Conservation (phyloP, 495 filamentous ascomycete genomes). For the Penicillium mononematosum region DNA sequence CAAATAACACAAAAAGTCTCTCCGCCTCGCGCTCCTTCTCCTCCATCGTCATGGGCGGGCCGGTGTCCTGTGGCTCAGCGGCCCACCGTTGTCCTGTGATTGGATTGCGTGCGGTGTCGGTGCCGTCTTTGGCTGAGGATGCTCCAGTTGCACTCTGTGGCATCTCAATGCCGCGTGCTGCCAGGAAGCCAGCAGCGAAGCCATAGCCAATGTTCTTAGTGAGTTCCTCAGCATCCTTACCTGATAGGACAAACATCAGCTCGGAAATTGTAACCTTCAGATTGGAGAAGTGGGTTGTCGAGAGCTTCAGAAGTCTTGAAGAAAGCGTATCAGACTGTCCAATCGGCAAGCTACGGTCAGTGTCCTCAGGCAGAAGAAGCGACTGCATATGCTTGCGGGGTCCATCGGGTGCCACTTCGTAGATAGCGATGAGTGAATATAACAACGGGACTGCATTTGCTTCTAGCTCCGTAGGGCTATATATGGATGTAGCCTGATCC, state of each 20-base stretch:
- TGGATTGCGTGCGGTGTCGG: constrained; percentile 63
- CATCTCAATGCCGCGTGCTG: constrained; percentile 74
- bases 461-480: constrained; percentile 67
- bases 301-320: constrained; percentile 75
- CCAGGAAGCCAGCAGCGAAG: constrained; percentile 84
- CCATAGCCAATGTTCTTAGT: constrained; percentile 88
- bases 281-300: constrained; percentile 68
- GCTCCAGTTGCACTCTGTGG: constrained; percentile 65
- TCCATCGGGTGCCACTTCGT: constrained; percentile 66
- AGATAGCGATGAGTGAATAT: constrained; percentile 66
- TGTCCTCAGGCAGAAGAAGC: constrained; percentile 72
- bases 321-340: constrained; percentile 73
- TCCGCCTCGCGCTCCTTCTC: constrained; percentile 95
- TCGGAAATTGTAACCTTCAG: constrained; percentile 73
- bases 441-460: constrained; percentile 65
- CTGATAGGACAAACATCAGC: constrained; percentile 83
- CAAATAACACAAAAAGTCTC: constrained; percentile 89
- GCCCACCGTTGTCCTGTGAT: constrained; percentile 85
- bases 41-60: constrained; percentile 77
- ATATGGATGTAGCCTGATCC: constrained; percentile 58
- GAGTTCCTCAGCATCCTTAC: constrained; percentile 67
- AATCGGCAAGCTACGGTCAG: constrained; percentile 74
- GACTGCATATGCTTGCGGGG: constrained; percentile 62
- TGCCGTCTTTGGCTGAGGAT: constrained; percentile 45
- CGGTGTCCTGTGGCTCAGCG: constrained; percentile 56